Conservation (phyloP, 257 asterid genomes). For the Henckelia pumila region DNA sequence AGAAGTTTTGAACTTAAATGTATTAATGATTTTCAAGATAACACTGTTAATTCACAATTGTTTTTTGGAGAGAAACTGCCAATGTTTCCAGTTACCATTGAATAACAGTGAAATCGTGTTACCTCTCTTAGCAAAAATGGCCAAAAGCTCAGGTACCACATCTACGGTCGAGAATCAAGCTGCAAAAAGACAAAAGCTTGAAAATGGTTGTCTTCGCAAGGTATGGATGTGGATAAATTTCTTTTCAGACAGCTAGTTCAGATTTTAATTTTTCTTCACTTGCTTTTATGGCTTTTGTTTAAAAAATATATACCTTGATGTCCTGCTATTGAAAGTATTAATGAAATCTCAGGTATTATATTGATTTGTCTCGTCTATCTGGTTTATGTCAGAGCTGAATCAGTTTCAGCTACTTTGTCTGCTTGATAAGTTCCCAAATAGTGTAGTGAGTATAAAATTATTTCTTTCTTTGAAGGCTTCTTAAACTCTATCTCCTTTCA, state of each 20-base stretch:
- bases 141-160: constrained; percentile 40
- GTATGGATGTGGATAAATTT: constrained; percentile 35
- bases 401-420: neutral
- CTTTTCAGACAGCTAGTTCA: constrained; percentile 4
- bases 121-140: no score
- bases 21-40: no score
- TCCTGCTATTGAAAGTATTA: neutral
- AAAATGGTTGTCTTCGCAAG: constrained; percentile 81
- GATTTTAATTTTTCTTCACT: neutral
- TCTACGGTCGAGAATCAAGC: constrained; percentile 74
- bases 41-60: no score
- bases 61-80: no score
- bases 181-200: constrained; percentile 95
- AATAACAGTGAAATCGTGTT: no score
- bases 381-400: neutral
- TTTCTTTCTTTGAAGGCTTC: constrained; percentile 9
- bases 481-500: constrained; percentile 23
- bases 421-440: constrained; percentile 1
- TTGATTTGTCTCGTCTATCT: neutral
- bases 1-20: no score
- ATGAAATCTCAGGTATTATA: neutral
- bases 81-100: no score
- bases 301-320: constrained; percentile 8
- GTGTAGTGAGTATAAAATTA: neutral
- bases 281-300: neutral